Evolutionary conservation across 176 grass and related monocot genomes (phyloP).

Genomic region (Eragrostis nindensis): DNA sequence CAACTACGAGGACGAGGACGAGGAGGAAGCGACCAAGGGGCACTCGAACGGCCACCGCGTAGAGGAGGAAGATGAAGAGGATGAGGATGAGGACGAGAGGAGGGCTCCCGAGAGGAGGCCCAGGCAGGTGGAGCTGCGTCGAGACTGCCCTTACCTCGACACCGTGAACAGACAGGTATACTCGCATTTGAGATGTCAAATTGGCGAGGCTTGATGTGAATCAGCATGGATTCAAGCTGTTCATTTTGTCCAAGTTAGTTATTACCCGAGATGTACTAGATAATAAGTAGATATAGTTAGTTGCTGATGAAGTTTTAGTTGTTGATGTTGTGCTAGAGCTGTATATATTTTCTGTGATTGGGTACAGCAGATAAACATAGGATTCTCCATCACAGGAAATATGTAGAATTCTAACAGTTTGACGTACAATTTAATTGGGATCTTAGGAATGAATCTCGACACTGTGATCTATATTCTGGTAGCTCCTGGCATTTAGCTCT

Average conservation of each 20-base stretch:
- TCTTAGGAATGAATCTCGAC: background rate
- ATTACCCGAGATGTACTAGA: background rate
- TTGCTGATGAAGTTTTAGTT: background rate
- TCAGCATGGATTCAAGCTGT: background rate
- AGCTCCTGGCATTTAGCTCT: background rate
- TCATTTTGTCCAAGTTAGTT: background rate
- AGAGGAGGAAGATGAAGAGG: conserved; percentile 14
- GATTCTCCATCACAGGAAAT: background rate
- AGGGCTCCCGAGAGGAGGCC: conserved; percentile 53
- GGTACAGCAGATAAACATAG: background rate
- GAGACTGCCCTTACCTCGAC: conserved; percentile 97
- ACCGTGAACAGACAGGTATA: conserved; percentile 93
- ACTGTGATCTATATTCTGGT: background rate
- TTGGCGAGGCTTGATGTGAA: background rate
- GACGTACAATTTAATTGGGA: background rate
- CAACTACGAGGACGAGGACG: conserved; percentile 60
- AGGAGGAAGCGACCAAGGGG: conserved; percentile 47
- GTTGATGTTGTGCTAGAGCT: background rate
- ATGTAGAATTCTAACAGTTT: background rate
- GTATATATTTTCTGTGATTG: background rate
- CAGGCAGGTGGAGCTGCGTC: conserved; percentile 77
- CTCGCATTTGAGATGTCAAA: background rate
- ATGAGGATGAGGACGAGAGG: conserved; percentile 36
- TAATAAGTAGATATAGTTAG: no score
- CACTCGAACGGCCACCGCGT: background rate